Conservation (phyloP, 2,329 filamentous ascomycete genomes). For the Fusarium aywerte region DNA sequence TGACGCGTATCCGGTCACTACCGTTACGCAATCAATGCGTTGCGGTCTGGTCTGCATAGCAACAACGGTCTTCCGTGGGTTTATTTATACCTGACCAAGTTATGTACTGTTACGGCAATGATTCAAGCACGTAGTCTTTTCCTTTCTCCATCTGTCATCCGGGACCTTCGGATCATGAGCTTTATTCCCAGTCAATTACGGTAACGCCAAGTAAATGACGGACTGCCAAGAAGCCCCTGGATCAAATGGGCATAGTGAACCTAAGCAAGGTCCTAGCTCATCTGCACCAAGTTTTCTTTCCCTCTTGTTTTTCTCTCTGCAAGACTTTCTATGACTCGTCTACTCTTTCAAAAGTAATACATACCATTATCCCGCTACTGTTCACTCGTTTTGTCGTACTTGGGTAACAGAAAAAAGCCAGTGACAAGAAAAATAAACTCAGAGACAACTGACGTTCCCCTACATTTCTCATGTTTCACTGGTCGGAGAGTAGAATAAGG, state of each 20-base stretch:
- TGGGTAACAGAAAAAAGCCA: not conserved
- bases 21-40: not conserved
- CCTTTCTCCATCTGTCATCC: not conserved
- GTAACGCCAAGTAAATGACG: conserved; percentile 25
- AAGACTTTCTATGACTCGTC: not conserved
- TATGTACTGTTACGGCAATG: not conserved
- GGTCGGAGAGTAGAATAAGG: conserved; percentile 39
- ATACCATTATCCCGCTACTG: not conserved
- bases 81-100: not conserved
- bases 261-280: conserved; percentile 5
- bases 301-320: not conserved
- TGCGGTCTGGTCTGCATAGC: not conserved
- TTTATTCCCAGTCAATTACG: not conserved
- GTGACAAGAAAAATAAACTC: not conserved
- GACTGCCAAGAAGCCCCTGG: conserved; percentile 33
- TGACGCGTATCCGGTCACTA: not conserved
- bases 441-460: conserved; percentile 4
- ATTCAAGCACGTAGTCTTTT: not conserved
- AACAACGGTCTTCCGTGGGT: not conserved
- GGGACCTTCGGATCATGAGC: conserved; percentile 21
- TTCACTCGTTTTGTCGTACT: not conserved
- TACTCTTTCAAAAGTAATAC: not conserved
- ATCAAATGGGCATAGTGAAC: conserved; percentile 31
- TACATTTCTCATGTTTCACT: conserved; percentile 30
- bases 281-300: conserved; percentile 7